phyloP scores from a whole-genome alignment of 2,329 filamentous ascomycete species.

The Spiromastix sp. region DNA sequence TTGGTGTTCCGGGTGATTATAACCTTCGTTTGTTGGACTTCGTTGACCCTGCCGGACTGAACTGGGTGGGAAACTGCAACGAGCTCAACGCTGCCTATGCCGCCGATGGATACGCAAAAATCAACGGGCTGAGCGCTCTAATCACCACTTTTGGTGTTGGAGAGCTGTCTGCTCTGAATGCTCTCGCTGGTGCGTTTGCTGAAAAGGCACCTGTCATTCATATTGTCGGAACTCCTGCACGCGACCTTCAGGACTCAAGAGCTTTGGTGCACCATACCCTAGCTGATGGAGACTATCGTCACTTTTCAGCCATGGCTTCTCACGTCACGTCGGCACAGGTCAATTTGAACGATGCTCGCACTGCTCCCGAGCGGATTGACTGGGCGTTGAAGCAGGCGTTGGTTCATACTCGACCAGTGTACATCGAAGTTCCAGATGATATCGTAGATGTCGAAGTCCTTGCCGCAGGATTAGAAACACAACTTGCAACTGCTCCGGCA shows the following conservation, averaged over 20 bases:
- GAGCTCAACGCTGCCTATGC: constrained; percentile 42
- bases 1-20: constrained; percentile 13
- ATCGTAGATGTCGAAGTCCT: constrained; percentile 11
- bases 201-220: constrained; percentile 50
- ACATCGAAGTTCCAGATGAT: constrained; percentile 17
- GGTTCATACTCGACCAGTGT: constrained; percentile 15
- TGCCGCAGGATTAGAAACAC: no score
- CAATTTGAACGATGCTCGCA: constrained; percentile 15
- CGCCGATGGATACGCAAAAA: constrained; percentile 46
- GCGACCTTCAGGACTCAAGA: constrained; percentile 36
- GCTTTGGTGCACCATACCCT: constrained; percentile 27
- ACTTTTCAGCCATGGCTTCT: no score
- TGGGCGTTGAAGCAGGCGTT: constrained; percentile 14
- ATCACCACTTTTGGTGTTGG: constrained; percentile 54
- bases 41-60: constrained; percentile 19
- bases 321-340: no score
- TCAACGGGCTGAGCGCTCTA: constrained; percentile 38
- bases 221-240: constrained; percentile 47
- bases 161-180: constrained; percentile 31
- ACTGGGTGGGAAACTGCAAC: constrained; percentile 45
- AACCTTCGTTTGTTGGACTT: constrained; percentile 13
- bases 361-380: constrained; percentile 15
- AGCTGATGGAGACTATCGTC: no score
- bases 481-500: no score
- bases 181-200: constrained; percentile 40